Percentiles rank a stretch among this genome's conserved stretches.
Conservation (phyloP, 805 yeast genomes). For the Candida germanica region DNA sequence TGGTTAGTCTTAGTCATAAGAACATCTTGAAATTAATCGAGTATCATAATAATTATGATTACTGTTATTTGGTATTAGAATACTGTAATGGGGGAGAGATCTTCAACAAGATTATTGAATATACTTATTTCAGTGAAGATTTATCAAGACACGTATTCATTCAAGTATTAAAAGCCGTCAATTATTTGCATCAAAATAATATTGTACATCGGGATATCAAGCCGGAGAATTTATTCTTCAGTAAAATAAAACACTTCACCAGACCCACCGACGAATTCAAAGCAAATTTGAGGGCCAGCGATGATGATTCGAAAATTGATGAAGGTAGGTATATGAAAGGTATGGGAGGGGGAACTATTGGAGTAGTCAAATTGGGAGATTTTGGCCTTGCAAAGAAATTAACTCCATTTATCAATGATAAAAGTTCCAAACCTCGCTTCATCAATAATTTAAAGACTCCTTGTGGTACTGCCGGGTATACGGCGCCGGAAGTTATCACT, state of each 20-base stretch:
- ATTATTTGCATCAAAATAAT: constrained; percentile 63
- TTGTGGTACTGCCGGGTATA: constrained; percentile 74
- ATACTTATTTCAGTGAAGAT: constrained; percentile 73
- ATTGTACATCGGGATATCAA: constrained; percentile 80
- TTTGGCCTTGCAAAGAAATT: constrained; percentile 66
- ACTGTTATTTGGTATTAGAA: constrained; percentile 66
- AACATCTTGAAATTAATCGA: constrained; percentile 57
- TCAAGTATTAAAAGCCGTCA: constrained; percentile 68
- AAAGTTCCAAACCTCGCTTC: constrained; percentile 10
- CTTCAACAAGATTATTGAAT: constrained; percentile 74
- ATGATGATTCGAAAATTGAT: constrained; percentile 57
- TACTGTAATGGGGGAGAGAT: constrained; percentile 76
- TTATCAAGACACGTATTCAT: constrained; percentile 67
- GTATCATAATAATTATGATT: constrained; percentile 48
- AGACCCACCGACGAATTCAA: constrained; percentile 31
- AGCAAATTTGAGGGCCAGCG: constrained; percentile 43
- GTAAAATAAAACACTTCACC: constrained; percentile 48
- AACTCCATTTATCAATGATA: constrained; percentile 14
- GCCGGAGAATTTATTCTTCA: constrained; percentile 73
- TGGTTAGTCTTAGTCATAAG: constrained; percentile 61
- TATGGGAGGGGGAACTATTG: constrained; percentile 64
- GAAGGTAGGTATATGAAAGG: constrained; percentile 55
- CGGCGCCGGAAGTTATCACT: constrained; percentile 69
- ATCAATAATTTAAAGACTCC: constrained; percentile 54
- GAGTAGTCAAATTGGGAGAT: constrained; percentile 63